Evolutionary conservation across 495 filamentous ascomycete genomes (phyloP), one percentile per base, ranked within the genome.

Genomic region (Opeltia flavorubescens): DNA sequence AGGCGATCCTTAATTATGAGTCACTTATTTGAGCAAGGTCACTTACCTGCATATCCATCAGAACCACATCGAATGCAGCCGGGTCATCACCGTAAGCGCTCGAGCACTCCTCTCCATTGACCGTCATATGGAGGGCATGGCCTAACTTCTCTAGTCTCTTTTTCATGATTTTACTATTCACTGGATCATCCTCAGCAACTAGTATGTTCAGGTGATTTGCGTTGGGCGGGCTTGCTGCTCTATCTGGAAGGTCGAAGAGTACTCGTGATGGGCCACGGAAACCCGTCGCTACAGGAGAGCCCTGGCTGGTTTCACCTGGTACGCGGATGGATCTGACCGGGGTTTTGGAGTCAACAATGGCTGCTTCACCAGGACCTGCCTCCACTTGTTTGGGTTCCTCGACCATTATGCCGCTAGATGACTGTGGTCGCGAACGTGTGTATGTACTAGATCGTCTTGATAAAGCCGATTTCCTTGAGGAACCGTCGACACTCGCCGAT

Each of bases 1-100:
- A 51, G 8, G 2, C 30, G 7, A 33, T 17, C 31, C 15, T 54
- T 42, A 61, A 33, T 38, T 50, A 27, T 46, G 18, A 20, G 12
- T 27, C 25, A 21, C 27, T 28, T 34, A 2, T 34, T 30, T 17
- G 24, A 27, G 23, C 33, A 21, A 8, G 23, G 26, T 26, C 21
- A 64, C 70, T 56, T 55, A 86, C 86, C 70, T 95, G 88, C 66
- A 95, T 87, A 57, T 96, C 89, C 89, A 96, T 96, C 56, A 96
- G 68, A 15, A 96, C 69, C n/a, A 89, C 78, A 61, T 96, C 88
- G 54, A 81, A 93, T 13, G 46, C 59, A 34, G 55, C 56, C 1
- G 74, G 66, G 36, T 75, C 70, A 18, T 81, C 77, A 23, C 60
- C 65, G 56, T 85, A 89, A 5, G 73, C 66, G 38, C 69, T 68